Base-by-base conservation (phyloP, 1,284 basidiomycete species). In the Melampsora abietis-canadensis region DNA sequence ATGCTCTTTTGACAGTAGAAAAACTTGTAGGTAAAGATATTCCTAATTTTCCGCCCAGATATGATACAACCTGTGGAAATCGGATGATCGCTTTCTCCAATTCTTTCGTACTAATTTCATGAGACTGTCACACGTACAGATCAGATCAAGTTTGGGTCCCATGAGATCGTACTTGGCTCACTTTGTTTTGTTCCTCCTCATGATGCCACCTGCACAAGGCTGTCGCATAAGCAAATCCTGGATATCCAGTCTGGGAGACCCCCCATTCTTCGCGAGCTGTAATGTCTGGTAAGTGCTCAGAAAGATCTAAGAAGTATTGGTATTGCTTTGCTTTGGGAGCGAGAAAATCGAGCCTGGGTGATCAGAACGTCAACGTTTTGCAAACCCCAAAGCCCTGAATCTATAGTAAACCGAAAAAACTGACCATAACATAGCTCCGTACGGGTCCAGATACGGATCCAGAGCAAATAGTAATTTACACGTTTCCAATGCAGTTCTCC, bases 401-500 rank as follows among this genome's bases (percentile, higher is more conserved):
- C 34, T 21, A 31, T 48, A 14, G 10, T 24, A 14, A 21, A 24
- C 46, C n/a, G 6, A 30, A 30, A 19, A 54, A 59, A 48, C 76
- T 34, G 93, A 85, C 83, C 92, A 90, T n/a, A 92, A 83, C 3
- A 89, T 83, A 0, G 89, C 87, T 2, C 92, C 92, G 78, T 94
- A 92, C 0, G 92, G 93, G 80, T 96, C 92, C 17, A 85, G 86
- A 79, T 70, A 76, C 8, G 76, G 64, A 59, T 75, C 76, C 21
- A 77, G 14, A 27, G 48, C 86, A 76, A 90, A 89, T 61, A 96
- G 84, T 0, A 96, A 85, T 48, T 90, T 87, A 2, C 90, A 88
- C 79, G 92, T 93, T 81, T 94, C 92, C 81, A 94, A 94, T 0
- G 92, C 88, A 0, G 94, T 93, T 10, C 91, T 87, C 76, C 89